Conservation (phyloP, 1,139 yeast species). For the Debaryomyces udenii region DNA sequence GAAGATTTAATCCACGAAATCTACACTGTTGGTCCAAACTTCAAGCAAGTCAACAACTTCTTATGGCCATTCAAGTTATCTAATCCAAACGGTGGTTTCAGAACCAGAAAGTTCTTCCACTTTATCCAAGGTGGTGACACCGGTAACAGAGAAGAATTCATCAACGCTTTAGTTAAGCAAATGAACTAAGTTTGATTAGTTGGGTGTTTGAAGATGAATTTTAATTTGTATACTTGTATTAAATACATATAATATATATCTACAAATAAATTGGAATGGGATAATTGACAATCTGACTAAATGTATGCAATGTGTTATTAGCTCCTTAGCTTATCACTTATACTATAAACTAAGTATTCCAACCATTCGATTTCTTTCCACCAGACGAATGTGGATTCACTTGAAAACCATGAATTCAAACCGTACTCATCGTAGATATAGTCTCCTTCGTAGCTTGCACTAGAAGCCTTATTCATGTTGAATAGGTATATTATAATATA, state of each 20-base stretch:
- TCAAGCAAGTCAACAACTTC: conserved; percentile 99
- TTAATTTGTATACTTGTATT: conserved; percentile 4
- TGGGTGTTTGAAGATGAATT: conserved; percentile 6
- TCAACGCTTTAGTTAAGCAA: conserved; percentile 96
- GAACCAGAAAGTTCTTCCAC: conserved; percentile 99
- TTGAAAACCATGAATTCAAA: conserved; percentile 13
- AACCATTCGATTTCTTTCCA: conserved; percentile 40
- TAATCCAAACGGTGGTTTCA: conserved; percentile 99
- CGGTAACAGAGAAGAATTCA: conserved; percentile 99
- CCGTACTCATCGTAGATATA: conserved; percentile 30
- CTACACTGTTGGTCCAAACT: conserved; percentile 98
- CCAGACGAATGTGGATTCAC: conserved; percentile 26
- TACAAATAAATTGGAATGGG: conserved; percentile 4
- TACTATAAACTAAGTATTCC: conserved; percentile 31
- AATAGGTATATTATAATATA: conserved; percentile 17
- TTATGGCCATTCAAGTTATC: conserved; percentile 99
- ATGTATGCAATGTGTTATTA: conserved; percentile 7
- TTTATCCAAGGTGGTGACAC: conserved; percentile 99
- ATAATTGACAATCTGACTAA: no score
- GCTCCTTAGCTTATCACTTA: conserved; percentile 23
- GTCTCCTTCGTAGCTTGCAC: conserved; percentile 4
- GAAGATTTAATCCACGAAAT: conserved; percentile 99
- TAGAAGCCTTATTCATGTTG: not conserved
- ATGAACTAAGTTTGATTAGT: conserved; percentile 64
- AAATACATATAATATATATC: conserved; percentile 9